Evolutionary conservation across 1,284 basidiomycete genomes (phyloP), one percentile per base, ranked within the genome.

Genomic region (Boletellus sp.): DNA sequence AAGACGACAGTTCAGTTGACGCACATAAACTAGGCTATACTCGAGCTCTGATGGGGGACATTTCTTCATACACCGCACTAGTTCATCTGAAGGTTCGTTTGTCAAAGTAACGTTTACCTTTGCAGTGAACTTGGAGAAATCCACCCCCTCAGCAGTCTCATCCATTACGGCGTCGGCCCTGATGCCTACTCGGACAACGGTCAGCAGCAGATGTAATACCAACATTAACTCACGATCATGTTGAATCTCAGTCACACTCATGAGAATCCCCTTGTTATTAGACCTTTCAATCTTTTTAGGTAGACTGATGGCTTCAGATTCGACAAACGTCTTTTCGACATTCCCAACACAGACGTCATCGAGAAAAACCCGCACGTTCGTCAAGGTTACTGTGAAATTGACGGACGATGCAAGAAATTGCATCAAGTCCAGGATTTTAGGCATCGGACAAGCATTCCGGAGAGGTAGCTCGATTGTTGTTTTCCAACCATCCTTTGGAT

Each of bases 41-140:
- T 81, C 82, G 63, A 94, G 81, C 44, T 74, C 78, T 5, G 73
- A 75, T 0, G 94, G 93, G 0, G 91, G 88, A 30, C 88, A 83
- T 76, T 99, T 98, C 77, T 95, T 94, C 0, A 93, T 97, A 10
- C 91, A 91, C 47, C 93, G 78, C 60, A 91, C 80, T 33, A 98
- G 76, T 67, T 97, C 95, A 10, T 75, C 64, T 0, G 79, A 77
- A 58, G 93, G 80, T 52, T 86, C 83, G 54, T 81, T 72, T 50
- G 86, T 81, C 6, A 93, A 71, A 5, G 74, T 75, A 12, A 95
- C 88, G 50, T 79, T 76, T 28, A 94, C 79, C 41, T 89, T 81
- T 0, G 89, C 92, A 21, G 87, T 83, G 62, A 90, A 94, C 24
- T 26, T 26, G 8, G 24, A 26, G 24, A 26, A 26, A 8, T 26